phyloP scores from a whole-genome alignment of 192 early-diverging fungal genomes.

The Spizellomyces sp. region DNA sequence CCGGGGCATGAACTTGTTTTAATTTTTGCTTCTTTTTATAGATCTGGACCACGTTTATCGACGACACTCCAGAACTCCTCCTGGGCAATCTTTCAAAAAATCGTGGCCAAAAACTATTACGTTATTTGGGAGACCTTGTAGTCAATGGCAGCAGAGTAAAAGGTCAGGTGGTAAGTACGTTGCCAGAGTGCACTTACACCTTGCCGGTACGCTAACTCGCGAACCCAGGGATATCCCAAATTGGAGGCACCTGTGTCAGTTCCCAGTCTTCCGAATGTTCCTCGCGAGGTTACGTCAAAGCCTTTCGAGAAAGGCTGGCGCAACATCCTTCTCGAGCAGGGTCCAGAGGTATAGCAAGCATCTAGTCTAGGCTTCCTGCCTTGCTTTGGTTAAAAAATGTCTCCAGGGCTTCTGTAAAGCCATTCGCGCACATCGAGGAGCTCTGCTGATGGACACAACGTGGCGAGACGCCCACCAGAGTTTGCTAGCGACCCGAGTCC shows the following conservation, averaged over 20 bases:
- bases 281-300: conserved; percentile 41
- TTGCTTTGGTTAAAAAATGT: no score
- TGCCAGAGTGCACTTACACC: neutral
- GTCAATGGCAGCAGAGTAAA: conserved; percentile 91
- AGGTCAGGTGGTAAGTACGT: conserved; percentile 75
- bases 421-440: conserved; percentile 81
- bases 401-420: conserved; percentile 92
- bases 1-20: conserved; percentile 7
- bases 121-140: conserved; percentile 87
- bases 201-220: neutral
- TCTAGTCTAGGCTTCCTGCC: no score
- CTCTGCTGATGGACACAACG: conserved; percentile 95
- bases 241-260: conserved; percentile 66
- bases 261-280: conserved; percentile 55
- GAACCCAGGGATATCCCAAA: conserved; percentile 63
- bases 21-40: neutral
- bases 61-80: conserved; percentile 94
- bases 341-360: no score
- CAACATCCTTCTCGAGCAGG: conserved; percentile 80
- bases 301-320: conserved; percentile 83
- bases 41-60: conserved; percentile 98
- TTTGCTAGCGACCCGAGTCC: conserved; percentile 92
- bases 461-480: conserved; percentile 95
- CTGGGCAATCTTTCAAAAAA: conserved; percentile 74
- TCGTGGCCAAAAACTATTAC: conserved; percentile 84